Percentiles rank a stretch among this genome's conserved stretches.
Conservation (phyloP, 345 rosid species). For the Pugionium dolabratum region DNA sequence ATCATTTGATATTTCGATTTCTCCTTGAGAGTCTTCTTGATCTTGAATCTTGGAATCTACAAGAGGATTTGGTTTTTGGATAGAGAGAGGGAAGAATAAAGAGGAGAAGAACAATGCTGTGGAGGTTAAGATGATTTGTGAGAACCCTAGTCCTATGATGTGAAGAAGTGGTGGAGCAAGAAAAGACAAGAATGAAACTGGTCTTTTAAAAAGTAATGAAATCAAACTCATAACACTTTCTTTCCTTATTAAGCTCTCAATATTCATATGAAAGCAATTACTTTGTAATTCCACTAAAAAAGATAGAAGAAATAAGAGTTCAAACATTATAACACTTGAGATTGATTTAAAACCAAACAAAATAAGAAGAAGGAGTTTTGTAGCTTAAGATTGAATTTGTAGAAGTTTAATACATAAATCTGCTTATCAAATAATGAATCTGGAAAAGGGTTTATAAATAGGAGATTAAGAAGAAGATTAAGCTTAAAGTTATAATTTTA, state of each 20-base stretch:
- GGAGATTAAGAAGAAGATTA: constrained; percentile 7
- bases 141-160: constrained; percentile 42
- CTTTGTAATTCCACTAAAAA: constrained; percentile 30
- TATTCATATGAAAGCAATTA: constrained; percentile 38
- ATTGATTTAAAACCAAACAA: constrained; percentile 6
- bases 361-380: too few species aligned
- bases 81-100: constrained; percentile 33
- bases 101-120: constrained; percentile 43
- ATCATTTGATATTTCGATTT: not conserved
- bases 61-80: not conserved
- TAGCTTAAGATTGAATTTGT: not conserved
- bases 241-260: constrained; percentile 30
- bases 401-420: not conserved
- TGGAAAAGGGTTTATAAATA: constrained; percentile 2
- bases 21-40: not conserved
- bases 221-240: not conserved
- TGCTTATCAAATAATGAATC: too few species aligned
- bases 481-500: not conserved
- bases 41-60: constrained; percentile 21
- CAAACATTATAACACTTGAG: constrained; percentile 14
- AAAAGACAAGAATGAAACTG: constrained; percentile 42
- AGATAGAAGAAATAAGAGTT: constrained; percentile 36
- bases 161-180: constrained; percentile 38
- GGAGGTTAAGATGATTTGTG: constrained; percentile 40
- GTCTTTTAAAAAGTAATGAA: constrained; percentile 40